Evolutionary conservation across 176 grass and related monocot species (phyloP).

Genomic region (Musa beccarii): DNA sequence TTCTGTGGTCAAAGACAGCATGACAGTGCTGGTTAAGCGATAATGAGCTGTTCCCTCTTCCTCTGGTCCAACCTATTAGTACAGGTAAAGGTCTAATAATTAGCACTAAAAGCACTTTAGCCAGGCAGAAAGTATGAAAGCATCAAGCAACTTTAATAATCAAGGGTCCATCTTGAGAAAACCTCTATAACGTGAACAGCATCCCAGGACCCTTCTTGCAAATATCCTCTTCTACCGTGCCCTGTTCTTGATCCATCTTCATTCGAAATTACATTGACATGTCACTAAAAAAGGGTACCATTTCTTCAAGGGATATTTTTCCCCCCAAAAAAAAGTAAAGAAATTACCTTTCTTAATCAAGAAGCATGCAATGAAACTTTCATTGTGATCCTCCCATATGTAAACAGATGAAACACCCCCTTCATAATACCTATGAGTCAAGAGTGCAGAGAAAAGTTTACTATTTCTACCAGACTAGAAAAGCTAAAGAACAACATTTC

Average conservation of each 20-base stretch:
- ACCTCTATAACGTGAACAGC: slow-evolving; percentile 99
- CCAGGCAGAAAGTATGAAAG: background rate
- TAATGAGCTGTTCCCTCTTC: slow-evolving; percentile 70
- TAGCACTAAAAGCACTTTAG: background rate
- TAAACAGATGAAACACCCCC: slow-evolving; percentile 95
- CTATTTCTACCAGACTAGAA: background rate
- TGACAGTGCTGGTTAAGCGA: slow-evolving; percentile 91
- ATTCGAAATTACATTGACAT: slow-evolving; percentile 16
- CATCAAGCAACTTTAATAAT: background rate
- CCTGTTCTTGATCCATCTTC: slow-evolving; percentile 59
- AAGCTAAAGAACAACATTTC: background rate
- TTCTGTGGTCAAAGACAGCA: slow-evolving; percentile 81
- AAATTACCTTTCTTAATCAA: slow-evolving; percentile 87
- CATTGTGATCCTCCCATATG: slow-evolving; percentile 77
- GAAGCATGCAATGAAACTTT: slow-evolving; percentile 87
- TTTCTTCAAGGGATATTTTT: background rate
- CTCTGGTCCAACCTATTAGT: slow-evolving; percentile 53
- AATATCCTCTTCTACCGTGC: slow-evolving; percentile 66
- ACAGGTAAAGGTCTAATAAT: background rate
- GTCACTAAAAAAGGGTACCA: background rate
- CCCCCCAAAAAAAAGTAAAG: background rate
- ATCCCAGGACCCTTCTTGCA: slow-evolving; percentile 95
- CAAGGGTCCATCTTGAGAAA: background rate
- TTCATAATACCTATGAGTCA: slow-evolving; percentile 85
- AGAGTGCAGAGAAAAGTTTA: slow-evolving; percentile 4